Base-by-base conservation (phyloP, 805 yeast genomes). In the Saccharomyces kudriavzevii region DNA sequence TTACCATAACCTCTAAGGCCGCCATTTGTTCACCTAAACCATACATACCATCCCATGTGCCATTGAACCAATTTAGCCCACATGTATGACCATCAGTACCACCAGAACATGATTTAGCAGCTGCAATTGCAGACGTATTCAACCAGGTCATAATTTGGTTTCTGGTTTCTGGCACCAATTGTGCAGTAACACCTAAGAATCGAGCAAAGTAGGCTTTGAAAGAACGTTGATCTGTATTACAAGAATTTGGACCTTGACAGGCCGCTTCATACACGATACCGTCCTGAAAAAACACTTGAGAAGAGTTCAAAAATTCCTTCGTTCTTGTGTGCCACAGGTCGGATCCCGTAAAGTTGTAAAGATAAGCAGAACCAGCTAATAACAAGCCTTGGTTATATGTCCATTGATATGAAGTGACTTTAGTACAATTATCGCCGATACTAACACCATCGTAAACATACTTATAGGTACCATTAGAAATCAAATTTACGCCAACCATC, bases 21-120 rank as follows among this genome's bases (percentile, higher is more conserved):
- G 84, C 73, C 79, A 88, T 86, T 71, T 92, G 96, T 72, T 92
- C 96, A 53, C 97, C 97, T 35, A 92, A 76, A 2, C 97, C 97
- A 62, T 80, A 89, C 45, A 66, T 64, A 1, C 79, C 83, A 70
- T 91, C 97, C 83, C 86, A 87, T 20, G 81, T 82, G 1, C 74
- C 73, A 8, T 68, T 67, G 2, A 79, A 70, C 98, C 98, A 91
- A 64, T 87, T 77, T 54, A 79, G 64, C 28, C 97, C 97, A 75
- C 98, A 92, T 0, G 97, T 91, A 58, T 82, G 85, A 17, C 89
- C 89, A 67, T 91, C 97, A 4, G 71, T 55, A 62, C 97, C 97
- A 58, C 97, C 97, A 1, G 85, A 75, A 71, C 98, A 91, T 0
- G 92, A 80, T 57, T 74, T 71, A 1, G 96, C 92, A 6, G 96